These are phyloP conservation scores for Coniferiporia weirii DNA, from an alignment of 1,284 basidiomycete species.

Conservation along the genomic window DNA sequence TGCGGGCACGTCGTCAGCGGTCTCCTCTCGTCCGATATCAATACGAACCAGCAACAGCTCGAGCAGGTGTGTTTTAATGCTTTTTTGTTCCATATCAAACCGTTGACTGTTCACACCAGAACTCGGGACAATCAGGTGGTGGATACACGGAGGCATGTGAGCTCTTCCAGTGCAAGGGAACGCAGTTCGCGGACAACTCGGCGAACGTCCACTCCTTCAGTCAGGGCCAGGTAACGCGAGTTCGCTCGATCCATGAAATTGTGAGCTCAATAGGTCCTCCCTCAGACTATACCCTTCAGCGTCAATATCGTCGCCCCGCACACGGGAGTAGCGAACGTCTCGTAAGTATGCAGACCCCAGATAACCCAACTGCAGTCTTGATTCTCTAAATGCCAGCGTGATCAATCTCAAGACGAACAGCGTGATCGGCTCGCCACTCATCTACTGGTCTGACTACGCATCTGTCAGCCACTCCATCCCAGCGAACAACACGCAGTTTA, in stretches of 20 bases:
- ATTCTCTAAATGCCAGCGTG: not conserved
- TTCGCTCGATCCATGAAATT: not conserved
- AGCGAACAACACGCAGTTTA: not conserved
- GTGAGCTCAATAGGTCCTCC: not conserved
- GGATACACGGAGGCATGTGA: constrained; percentile 1
- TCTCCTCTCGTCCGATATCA: constrained; percentile 1
- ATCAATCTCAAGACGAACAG: not conserved
- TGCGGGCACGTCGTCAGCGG: not conserved
- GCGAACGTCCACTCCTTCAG: not conserved
- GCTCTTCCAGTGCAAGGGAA: constrained; percentile 3
- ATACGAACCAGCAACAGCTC: constrained; percentile 3
- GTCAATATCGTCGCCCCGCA: constrained; percentile 8
- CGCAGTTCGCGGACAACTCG: constrained; percentile 1
- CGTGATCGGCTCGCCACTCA: not conserved
- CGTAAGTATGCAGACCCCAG: not conserved
- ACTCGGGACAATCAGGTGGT: not conserved
- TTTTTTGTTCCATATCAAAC: not conserved
- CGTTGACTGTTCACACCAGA: not conserved
- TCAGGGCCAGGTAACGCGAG: not conserved
- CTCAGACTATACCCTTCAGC: not conserved
- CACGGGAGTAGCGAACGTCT: constrained; percentile 2
- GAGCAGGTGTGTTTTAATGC: not conserved
- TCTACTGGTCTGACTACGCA: not conserved
- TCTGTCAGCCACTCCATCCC: not conserved
- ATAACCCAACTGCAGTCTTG: too few relatives aligned